These are phyloP conservation scores for Benincasa hispida DNA, from an alignment of 306 rosid genomes.

Conservation along the genomic window DNA sequence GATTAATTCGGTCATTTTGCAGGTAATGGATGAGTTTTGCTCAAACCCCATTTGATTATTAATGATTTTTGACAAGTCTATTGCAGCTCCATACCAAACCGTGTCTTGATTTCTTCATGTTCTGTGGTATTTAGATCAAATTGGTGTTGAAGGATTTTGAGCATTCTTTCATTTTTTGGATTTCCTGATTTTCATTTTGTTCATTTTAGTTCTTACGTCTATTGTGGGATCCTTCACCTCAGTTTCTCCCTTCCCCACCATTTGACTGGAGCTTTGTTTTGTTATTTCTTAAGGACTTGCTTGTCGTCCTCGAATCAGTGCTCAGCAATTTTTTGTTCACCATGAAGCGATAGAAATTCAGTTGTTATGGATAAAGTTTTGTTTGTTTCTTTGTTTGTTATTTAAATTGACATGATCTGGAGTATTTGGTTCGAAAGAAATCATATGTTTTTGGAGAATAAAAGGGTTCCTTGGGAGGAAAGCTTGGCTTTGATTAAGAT, in stretches of 20 bases:
- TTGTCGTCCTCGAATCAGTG: not conserved
- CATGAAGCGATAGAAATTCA: not conserved
- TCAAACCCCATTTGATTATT: not conserved
- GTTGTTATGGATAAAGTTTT: not conserved
- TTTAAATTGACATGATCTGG: not conserved
- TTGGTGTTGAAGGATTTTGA: not conserved
- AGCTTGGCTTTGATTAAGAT: too few relatives aligned
- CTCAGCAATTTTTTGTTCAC: not conserved
- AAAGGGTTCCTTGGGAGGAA: not conserved
- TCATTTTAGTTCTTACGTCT: not conserved
- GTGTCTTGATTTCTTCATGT: not conserved
- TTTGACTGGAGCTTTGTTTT: not conserved
- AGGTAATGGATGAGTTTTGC: conserved; percentile 24
- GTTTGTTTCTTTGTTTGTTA: too few relatives aligned
- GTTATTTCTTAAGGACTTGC: not conserved
- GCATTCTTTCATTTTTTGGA: not conserved
- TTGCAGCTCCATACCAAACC: not conserved
- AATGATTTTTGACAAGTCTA: not conserved
- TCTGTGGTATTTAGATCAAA: not conserved
- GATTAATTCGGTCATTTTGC: conserved; percentile 61
- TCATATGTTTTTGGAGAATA: not conserved
- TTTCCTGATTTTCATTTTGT: not conserved
- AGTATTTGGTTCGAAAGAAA: not conserved
- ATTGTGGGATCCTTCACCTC: too few relatives aligned
- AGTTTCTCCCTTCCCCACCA: not conserved